Conservation (phyloP, 2,329 filamentous ascomycete genomes). For the Coleophoma eucalyptorum region DNA sequence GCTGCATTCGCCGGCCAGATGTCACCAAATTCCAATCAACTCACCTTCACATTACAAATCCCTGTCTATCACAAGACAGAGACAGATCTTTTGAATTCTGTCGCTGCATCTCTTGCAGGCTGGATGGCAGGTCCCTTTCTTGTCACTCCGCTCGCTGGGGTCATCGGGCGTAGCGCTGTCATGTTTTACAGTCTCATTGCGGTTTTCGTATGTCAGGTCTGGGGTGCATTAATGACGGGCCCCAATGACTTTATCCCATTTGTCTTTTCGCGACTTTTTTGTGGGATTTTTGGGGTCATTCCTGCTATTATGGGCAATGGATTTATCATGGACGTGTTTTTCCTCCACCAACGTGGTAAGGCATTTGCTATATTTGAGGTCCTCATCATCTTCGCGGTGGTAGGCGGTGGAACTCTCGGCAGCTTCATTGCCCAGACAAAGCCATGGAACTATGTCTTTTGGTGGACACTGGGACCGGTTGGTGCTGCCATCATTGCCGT, state of each 20-base stretch:
- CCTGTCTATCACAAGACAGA: too few species aligned
- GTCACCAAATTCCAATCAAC: too few species aligned
- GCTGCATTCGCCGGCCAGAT: too few species aligned
- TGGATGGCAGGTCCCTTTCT: conserved; percentile 7
- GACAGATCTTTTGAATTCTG: too few species aligned
- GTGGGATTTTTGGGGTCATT: conserved; percentile 32
- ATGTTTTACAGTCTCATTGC: conserved; percentile 32
- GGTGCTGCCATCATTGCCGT: background rate
- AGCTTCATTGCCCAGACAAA: conserved; percentile 31
- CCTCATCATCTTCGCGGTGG: conserved; percentile 28
- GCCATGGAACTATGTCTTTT: conserved; percentile 30
- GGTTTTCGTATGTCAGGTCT: conserved; percentile 28
- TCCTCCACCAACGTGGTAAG: conserved; percentile 35
- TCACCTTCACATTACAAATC: too few species aligned
- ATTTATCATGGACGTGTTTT: conserved; percentile 35
- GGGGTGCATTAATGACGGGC: conserved; percentile 30
- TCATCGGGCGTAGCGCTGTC: conserved; percentile 30
- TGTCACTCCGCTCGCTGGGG: conserved; percentile 28
- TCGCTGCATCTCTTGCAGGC: background rate
- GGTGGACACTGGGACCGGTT: conserved; percentile 27
- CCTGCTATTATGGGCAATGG: conserved; percentile 31
- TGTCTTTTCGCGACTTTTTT: conserved; percentile 29
- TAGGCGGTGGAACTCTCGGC: conserved; percentile 29
- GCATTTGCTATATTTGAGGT: conserved; percentile 31
- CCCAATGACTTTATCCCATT: conserved; percentile 28